phyloP scores from a whole-genome alignment of 768 basidiomycete species.

The Gloeophyllum trabeum region DNA sequence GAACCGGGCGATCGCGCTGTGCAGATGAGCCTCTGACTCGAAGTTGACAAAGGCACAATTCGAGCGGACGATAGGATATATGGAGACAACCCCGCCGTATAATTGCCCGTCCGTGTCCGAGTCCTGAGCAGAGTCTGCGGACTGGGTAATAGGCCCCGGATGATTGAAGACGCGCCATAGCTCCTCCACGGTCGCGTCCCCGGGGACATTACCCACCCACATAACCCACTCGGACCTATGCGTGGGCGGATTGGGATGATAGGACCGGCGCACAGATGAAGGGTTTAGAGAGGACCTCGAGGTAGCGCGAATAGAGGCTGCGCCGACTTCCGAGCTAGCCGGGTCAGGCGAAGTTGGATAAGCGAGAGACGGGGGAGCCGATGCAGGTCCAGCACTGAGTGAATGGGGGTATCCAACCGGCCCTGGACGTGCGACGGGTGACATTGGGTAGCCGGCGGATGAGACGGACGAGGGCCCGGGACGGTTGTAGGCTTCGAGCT shows the following conservation, averaged over 20 bases:
- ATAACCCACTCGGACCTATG: slow-evolving; percentile 87
- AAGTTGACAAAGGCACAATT: slow-evolving; percentile 94
- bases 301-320: too few relatives aligned
- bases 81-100: slow-evolving; percentile 57
- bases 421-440: too few relatives aligned
- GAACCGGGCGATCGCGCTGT: slow-evolving; percentile 58
- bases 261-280: slow-evolving; percentile 34
- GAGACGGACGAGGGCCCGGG: too few relatives aligned
- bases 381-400: background rate
- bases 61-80: slow-evolving; percentile 92
- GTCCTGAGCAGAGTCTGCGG: slow-evolving; percentile 3
- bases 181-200: slow-evolving; percentile 75
- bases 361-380: background rate
- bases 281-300: slow-evolving; percentile 14
- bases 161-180: slow-evolving; percentile 75
- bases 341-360: background rate
- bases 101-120: slow-evolving; percentile 7
- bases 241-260: slow-evolving; percentile 62
- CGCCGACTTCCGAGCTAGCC: background rate
- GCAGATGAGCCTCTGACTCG: slow-evolving; percentile 46
- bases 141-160: slow-evolving; percentile 7
- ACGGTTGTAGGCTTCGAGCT: background rate
- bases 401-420: too few relatives aligned
- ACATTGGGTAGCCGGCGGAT: too few relatives aligned
- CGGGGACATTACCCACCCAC: slow-evolving; percentile 93